Percentiles rank a stretch among this genome's conserved stretches.
These are phyloP conservation scores for Plasmodium fragile DNA, from an alignment of 169 alveolate genomes.

Conservation along the genomic window DNA sequence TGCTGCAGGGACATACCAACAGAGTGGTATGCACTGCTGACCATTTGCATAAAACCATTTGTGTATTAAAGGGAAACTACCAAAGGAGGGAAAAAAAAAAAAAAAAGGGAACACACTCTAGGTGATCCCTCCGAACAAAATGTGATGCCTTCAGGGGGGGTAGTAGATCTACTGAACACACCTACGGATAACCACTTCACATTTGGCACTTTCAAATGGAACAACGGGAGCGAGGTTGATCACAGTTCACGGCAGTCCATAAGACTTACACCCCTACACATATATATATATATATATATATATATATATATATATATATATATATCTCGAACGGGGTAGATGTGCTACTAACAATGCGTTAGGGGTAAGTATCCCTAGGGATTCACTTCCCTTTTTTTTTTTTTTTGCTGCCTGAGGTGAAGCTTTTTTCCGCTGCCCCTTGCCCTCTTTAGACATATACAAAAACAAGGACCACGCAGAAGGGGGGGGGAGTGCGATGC, in stretches of 20 bases:
- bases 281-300: too few species aligned
- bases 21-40: not conserved
- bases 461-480: not conserved
- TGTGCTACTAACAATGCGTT: not conserved
- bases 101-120: not conserved
- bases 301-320: too few species aligned
- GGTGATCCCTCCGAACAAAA: not conserved
- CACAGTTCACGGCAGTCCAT: not conserved
- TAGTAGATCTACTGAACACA: too few species aligned
- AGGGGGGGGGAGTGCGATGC: not conserved
- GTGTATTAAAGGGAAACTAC: not conserved
- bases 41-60: not conserved
- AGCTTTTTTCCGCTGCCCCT: not conserved
- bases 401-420: not conserved
- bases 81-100: not conserved
- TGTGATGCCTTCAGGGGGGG: not conserved
- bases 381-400: not conserved
- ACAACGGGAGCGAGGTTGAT: too few species aligned
- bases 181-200: too few species aligned
- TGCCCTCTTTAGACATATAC: not conserved
- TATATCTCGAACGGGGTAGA: not conserved
- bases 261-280: too few species aligned
- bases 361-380: not conserved
- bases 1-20: not conserved
- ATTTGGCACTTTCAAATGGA: too few species aligned